phyloP scores from a whole-genome alignment of 2,329 filamentous ascomycete genomes.

The Ustulina deusta region DNA sequence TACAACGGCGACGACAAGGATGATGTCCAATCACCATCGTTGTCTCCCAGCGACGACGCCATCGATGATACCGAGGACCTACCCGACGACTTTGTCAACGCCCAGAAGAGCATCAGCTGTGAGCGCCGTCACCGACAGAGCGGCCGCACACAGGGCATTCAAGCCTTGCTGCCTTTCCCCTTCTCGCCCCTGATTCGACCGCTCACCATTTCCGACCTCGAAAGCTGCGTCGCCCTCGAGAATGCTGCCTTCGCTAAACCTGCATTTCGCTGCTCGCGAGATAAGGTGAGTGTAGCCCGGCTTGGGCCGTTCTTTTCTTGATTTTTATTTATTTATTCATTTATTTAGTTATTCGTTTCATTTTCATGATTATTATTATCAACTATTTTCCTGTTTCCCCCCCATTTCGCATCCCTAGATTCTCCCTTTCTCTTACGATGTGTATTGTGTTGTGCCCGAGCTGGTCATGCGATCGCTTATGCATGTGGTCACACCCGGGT shows the following conservation, averaged over 20 bases:
- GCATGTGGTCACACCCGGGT: slow-evolving; percentile 11
- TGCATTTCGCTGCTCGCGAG: slow-evolving; percentile 62
- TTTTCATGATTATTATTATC: no score
- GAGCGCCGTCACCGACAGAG: slow-evolving; percentile 52
- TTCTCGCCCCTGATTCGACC: slow-evolving; percentile 81
- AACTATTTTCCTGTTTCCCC: neutral
- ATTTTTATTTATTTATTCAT: no score
- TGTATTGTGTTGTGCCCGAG: neutral
- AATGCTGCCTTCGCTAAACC: slow-evolving; percentile 65
- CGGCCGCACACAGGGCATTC: slow-evolving; percentile 53
- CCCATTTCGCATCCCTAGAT: neutral
- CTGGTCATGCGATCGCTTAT: slow-evolving; percentile 17
- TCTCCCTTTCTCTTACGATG: neutral
- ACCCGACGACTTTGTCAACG: slow-evolving; percentile 53
- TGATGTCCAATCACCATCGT: neutral
- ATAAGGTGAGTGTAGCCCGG: slow-evolving; percentile 61
- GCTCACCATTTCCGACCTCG: slow-evolving; percentile 74
- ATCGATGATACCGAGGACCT: slow-evolving; percentile 57
- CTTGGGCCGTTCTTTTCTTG: no score
- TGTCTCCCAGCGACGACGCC: slow-evolving; percentile 44
- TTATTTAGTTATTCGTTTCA: no score
- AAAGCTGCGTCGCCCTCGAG: slow-evolving; percentile 68
- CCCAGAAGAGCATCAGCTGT: slow-evolving; percentile 57
- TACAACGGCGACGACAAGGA: neutral
- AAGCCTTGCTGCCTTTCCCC: slow-evolving; percentile 65